phyloP scores from a whole-genome alignment of 331 rosid genomes.

The Phaseolus coccineus region DNA sequence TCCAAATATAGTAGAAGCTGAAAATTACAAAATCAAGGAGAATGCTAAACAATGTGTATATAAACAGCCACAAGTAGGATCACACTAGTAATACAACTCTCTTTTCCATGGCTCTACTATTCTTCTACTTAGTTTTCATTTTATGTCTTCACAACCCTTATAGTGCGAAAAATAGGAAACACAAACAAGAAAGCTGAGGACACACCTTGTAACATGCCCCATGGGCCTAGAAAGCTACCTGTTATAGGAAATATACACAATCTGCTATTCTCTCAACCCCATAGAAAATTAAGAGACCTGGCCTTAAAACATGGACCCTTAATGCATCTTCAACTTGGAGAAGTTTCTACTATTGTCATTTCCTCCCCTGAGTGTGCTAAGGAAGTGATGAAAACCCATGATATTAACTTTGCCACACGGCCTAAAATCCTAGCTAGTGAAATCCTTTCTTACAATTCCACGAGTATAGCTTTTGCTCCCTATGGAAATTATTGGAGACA shows the following conservation, averaged over 20 bases:
- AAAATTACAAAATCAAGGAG: no score
- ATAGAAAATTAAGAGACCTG: constrained; percentile 50
- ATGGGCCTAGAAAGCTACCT: constrained; percentile 52
- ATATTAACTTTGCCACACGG: constrained; percentile 50
- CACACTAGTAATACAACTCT: background rate
- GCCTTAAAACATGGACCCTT: constrained; percentile 51
- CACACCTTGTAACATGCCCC: constrained; percentile 31
- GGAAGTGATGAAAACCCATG: constrained; percentile 58
- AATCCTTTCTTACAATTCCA: constrained; percentile 20
- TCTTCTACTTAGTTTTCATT: background rate
- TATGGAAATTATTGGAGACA: constrained; percentile 62
- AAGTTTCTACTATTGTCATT: constrained; percentile 45
- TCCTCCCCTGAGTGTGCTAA: constrained; percentile 55
- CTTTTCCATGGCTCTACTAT: constrained; percentile 31
- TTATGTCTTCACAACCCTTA: background rate
- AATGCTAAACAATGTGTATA: background rate
- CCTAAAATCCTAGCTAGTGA: constrained; percentile 40
- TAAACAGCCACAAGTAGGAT: background rate
- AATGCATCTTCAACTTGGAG: constrained; percentile 58
- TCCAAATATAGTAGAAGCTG: background rate
- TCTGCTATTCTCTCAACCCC: constrained; percentile 41
- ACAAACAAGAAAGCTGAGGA: background rate
- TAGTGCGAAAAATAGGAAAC: constrained; percentile 23
- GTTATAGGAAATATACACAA: constrained; percentile 52
- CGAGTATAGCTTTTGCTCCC: constrained; percentile 43